These are phyloP conservation scores for Boletus pseudo-olivaceus DNA, from an alignment of 768 basidiomycete genomes.

Conservation along the genomic window DNA sequence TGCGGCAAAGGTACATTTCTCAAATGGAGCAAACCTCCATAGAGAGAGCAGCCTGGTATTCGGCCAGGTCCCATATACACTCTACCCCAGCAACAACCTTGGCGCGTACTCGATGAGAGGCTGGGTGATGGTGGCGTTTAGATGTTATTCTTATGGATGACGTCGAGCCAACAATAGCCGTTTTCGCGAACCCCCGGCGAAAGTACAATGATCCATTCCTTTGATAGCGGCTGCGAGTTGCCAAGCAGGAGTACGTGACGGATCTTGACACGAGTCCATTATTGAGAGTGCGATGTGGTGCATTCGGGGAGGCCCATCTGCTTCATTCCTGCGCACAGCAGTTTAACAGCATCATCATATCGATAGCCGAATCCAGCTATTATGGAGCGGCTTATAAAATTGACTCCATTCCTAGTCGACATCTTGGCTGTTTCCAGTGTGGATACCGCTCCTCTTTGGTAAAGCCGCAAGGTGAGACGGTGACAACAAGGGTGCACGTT, in stretches of 20 bases:
- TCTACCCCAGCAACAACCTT: background rate
- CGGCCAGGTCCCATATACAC: background rate
- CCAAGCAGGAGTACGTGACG: background rate
- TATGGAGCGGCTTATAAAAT: background rate
- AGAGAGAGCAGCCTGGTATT: background rate
- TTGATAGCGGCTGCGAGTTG: background rate
- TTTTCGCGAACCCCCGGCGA: background rate
- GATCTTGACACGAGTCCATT: background rate
- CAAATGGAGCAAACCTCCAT: background rate
- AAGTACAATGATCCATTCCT: background rate
- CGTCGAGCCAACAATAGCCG: background rate
- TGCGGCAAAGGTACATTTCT: background rate
- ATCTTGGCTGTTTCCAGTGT: background rate
- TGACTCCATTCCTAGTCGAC: background rate
- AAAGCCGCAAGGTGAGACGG: background rate
- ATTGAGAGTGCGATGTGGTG: background rate
- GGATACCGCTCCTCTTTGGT: background rate
- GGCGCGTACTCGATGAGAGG: background rate
- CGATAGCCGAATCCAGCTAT: background rate
- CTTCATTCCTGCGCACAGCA: background rate
- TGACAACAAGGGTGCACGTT: background rate
- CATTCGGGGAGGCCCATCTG: no score
- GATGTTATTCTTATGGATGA: background rate
- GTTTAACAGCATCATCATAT: background rate
- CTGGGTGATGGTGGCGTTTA: background rate